Evolutionary conservation across 108 stramenopile species (phyloP), one percentile per base, ranked within the genome.

Genomic region (Skeletonema marinoi): DNA sequence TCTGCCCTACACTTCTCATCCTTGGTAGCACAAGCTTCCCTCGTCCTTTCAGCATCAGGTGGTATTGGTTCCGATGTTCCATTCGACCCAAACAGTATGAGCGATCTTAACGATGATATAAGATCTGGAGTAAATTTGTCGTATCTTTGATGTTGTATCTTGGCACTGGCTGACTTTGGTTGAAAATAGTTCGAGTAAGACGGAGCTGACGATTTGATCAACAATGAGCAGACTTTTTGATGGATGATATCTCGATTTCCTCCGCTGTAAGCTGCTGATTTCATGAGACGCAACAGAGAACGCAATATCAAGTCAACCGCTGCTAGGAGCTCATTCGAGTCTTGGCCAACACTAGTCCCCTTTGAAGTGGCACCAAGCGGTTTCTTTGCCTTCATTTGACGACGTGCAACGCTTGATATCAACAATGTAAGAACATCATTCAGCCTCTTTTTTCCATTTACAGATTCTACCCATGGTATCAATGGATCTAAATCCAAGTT

Each of bases 401-500:
- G 66, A 17, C 74, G 32, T 42, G 72, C 67, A 58, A 81, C 63
- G 17, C 83, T 75, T 10, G 68, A 75, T 6, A 85, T 67, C 32
- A 80, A 75, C 32, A 85, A 29, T n/a, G 65, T 48, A 48, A 87
- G 50, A 11, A 85, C 19, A 51, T 85, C 66, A 35, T 65, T 36
- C 13, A 87, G 60, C 6, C 83, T 75, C 65, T 42, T 82, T 62
- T 60, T 67, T n/a, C 93, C 93, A 41, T 74, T 71, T 13, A 62
- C 38, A 36, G 85, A 66, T 38, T 87, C 81, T 17, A 88, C 29
- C 94, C 94, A 95, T 4, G 83, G 75, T 13, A 82, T 31, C 36
- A 90, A 70, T 35, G 90, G 89, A 78, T 92, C 91, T 62, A 86
- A 67, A 69, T 83, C 82, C 11, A 75, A 75, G 58, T 87, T 89